phyloP scores from a whole-genome alignment of 139 green algal species.

The Chlamydomonas incerta region DNA sequence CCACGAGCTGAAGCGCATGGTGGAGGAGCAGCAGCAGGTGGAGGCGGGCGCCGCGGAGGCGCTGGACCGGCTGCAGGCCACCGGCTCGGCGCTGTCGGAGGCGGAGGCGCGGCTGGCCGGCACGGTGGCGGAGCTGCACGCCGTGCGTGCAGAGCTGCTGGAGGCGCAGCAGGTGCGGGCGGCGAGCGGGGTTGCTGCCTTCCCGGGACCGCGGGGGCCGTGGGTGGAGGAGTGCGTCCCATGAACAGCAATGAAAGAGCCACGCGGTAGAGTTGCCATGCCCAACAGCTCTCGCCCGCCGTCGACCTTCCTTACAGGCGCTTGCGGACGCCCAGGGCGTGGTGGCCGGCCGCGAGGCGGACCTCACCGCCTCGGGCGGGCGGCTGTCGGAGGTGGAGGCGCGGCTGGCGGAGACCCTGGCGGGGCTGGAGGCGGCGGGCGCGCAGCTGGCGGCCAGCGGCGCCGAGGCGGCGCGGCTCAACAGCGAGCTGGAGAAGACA shows the following conservation, averaged over 20 bases:
- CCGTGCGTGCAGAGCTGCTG: background rate
- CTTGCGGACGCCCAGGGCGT: no score
- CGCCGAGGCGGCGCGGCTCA: background rate
- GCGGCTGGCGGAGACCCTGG: background rate
- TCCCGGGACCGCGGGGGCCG: no score
- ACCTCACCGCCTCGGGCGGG: no score
- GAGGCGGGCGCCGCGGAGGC: background rate
- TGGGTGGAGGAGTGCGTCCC: no score
- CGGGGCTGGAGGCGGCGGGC: background rate
- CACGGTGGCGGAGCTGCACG: conserved; percentile 19
- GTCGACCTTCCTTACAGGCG: no score
- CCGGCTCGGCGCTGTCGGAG: background rate
- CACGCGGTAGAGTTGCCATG: no score
- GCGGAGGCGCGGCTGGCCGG: background rate
- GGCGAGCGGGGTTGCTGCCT: background rate
- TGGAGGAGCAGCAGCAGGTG: background rate
- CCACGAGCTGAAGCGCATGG: background rate
- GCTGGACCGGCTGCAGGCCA: background rate
- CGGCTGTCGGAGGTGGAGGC: background rate
- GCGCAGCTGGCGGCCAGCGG: background rate
- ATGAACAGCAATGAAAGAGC: no score
- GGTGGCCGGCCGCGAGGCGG: no score
- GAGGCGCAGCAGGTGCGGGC: background rate
- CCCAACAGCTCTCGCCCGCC: no score
- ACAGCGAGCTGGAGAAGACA: background rate